phyloP scores from a whole-genome alignment of 2,329 filamentous ascomycete species.

The Ambrosiella xylebori region DNA sequence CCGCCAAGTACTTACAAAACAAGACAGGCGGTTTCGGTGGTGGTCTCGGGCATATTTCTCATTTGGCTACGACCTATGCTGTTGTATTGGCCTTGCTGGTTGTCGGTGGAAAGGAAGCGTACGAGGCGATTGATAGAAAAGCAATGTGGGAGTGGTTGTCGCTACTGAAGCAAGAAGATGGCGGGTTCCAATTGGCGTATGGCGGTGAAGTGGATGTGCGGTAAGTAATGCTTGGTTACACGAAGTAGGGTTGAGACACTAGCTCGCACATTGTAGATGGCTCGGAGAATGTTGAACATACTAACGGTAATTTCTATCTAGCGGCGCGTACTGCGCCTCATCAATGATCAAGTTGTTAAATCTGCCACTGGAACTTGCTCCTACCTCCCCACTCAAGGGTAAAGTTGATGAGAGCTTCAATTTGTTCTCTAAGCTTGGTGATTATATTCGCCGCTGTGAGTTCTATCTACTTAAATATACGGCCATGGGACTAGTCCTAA shows the following conservation, averaged over 20 bases:
- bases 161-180: constrained; percentile 66
- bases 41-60: constrained; percentile 77
- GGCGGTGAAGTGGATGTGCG: constrained; percentile 87
- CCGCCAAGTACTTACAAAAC: constrained; percentile 70
- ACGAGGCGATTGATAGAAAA: constrained; percentile 61
- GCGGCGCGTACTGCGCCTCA: constrained; percentile 80
- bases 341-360: constrained; percentile 70
- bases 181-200: constrained; percentile 74
- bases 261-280: not conserved
- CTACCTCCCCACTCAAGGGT: constrained; percentile 6
- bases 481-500: not conserved
- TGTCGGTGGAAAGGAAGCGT: constrained; percentile 57
- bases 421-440: constrained; percentile 33
- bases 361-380: constrained; percentile 54
- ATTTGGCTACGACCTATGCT: constrained; percentile 81
- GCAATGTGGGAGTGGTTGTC: constrained; percentile 86
- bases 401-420: constrained; percentile 10
- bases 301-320: not conserved
- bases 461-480: constrained; percentile 15
- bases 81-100: constrained; percentile 61
- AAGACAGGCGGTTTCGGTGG: constrained; percentile 73
- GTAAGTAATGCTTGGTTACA: constrained; percentile 27
- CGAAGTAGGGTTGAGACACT: constrained; percentile 3
- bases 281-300: not conserved
- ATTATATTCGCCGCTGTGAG: constrained; percentile 69